These are phyloP conservation scores for Millerozyma acaciae DNA, from an alignment of 805 yeast species.

Conservation along the genomic window DNA sequence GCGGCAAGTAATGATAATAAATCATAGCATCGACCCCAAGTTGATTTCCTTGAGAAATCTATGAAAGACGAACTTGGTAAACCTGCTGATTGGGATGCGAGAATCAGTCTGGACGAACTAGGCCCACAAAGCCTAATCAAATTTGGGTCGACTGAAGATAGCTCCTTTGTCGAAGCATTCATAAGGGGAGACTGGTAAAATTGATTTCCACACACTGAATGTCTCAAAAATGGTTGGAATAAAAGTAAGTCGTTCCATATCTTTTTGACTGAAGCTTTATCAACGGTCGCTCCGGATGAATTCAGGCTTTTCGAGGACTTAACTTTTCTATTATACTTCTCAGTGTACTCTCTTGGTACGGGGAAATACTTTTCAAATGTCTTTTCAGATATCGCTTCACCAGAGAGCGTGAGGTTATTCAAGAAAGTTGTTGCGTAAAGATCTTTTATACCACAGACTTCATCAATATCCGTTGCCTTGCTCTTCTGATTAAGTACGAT, in stretches of 20 bases:
- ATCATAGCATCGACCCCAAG: conserved; percentile 53
- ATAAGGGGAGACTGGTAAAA: conserved; percentile 35
- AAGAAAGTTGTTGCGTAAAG: conserved; percentile 19
- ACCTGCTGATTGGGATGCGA: conserved; percentile 32
- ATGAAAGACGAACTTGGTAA: conserved; percentile 22
- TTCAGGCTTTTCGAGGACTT: neutral
- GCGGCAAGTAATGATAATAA: conserved; percentile 65
- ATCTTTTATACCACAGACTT: conserved; percentile 24
- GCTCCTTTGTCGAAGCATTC: conserved; percentile 28
- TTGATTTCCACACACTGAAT: conserved; percentile 32
- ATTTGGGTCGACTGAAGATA: conserved; percentile 32
- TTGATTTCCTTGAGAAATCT: conserved; percentile 31
- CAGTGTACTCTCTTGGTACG: conserved; percentile 12
- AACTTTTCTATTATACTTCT: neutral
- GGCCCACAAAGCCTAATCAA: conserved; percentile 27
- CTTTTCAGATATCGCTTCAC: conserved; percentile 26
- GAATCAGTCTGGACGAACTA: conserved; percentile 18
- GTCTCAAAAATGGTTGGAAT: conserved; percentile 28
- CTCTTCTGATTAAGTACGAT: conserved; percentile 48
- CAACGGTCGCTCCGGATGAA: conserved; percentile 3
- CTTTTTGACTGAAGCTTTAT: conserved; percentile 26
- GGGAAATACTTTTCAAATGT: conserved; percentile 28
- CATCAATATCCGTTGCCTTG: conserved; percentile 24
- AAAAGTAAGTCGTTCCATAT: conserved; percentile 32
- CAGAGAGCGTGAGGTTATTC: conserved; percentile 12